Evolutionary conservation across 179 eudicot genomes (phyloP).

Genomic region (Carnegiea gigantea): DNA sequence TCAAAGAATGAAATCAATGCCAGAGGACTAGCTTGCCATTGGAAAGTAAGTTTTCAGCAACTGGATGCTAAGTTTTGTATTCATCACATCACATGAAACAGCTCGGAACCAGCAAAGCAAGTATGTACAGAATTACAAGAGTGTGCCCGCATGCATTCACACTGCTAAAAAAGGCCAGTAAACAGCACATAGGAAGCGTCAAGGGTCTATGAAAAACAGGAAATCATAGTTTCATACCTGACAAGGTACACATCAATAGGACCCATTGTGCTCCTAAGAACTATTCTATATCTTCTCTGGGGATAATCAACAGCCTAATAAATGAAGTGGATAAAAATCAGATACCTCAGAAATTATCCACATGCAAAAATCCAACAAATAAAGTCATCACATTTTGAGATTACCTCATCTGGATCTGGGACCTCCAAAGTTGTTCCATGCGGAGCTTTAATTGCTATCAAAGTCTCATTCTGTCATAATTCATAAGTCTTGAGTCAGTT

Average conservation of each 20-base stretch:
- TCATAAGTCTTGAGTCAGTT: slow-evolving; percentile 20
- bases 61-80: background rate
- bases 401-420: slow-evolving; percentile 95
- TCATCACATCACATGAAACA: background rate
- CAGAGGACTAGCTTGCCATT: background rate
- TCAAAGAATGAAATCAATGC: background rate
- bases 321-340: slow-evolving; percentile 23
- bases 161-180: background rate
- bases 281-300: slow-evolving; percentile 89
- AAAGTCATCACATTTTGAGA: slow-evolving; percentile 15
- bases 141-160: background rate
- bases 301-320: slow-evolving; percentile 81
- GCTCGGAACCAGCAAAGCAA: background rate
- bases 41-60: background rate
- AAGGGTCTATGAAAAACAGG: slow-evolving; percentile 5
- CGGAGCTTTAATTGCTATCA: slow-evolving; percentile 95
- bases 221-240: slow-evolving; percentile 45
- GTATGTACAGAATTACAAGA: background rate
- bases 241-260: slow-evolving; percentile 93
- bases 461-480: slow-evolving; percentile 73
- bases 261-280: slow-evolving; percentile 96
- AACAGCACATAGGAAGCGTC: background rate
- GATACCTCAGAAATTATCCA: slow-evolving; percentile 13
- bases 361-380: slow-evolving; percentile 2
- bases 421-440: slow-evolving; percentile 96